Evolutionary conservation across 1,284 basidiomycete species (phyloP), one percentile per base, ranked within the genome.

Genomic region (Puccinia horiana): DNA sequence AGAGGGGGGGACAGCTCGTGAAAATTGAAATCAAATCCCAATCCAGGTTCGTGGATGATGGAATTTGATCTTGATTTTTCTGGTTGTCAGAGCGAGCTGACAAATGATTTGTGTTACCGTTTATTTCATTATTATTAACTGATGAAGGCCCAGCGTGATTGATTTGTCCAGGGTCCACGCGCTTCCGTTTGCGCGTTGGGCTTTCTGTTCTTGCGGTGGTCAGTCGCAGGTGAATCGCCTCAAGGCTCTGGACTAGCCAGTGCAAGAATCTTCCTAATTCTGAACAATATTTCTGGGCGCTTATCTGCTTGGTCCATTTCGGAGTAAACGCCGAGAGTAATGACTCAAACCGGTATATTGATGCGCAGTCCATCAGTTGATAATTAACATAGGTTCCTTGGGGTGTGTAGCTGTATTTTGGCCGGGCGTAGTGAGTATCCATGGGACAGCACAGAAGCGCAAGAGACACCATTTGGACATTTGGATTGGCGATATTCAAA

Each of bases 401-500:
- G n/a, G 63, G 29, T 32, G 29, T 18, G 47, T 67, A 29, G 11
- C n/a, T 23, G 61, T 65, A 77, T 77, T 37, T 77, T 63, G 40
- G 32, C 2, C 76, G 56, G 29, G 29, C 61, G 32, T 29, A 35
- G 37, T 52, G 44, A 47, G 76, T 67, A 67, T 77, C 76, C 63
- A 77, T 63, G 42, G 76, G 76, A 35, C 76, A 77, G n/a, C 76
- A 65, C 49, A 77, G 42, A 44, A 77, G 63, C 26, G 63, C 58
- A 77, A 77, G 76, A 23, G 58, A 77, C 35, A 77, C 49, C 63
- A 77, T 77, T 47, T 67, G 56, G 32, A 67, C 26, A 37, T 65
- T 61, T 52, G 42, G 42, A 35, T 37, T 77, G 61, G 44, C 47
- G 26, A 65, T 49, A 49, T 77, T 63, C 20, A 77, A 49, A 29